Percentiles rank a stretch among this genome's conserved stretches.
Conservation (phyloP, 2,329 filamentous ascomycete species). For the Hypocrella siamensis region DNA sequence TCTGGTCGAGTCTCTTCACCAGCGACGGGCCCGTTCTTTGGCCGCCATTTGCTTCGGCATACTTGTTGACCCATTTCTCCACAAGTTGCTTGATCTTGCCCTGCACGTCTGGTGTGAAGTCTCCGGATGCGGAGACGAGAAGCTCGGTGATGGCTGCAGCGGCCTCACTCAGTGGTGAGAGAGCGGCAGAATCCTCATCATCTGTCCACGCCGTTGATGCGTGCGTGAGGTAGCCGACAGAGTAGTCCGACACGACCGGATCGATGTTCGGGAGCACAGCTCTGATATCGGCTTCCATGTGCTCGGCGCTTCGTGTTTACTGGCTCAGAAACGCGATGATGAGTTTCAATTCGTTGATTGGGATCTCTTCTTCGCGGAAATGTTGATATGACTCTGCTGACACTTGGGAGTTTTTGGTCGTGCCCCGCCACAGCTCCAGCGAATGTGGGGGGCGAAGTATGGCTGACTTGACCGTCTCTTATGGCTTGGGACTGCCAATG, state of each 20-base stretch:
- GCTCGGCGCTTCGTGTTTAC: too few relatives aligned
- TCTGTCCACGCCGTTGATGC: conserved; percentile 77
- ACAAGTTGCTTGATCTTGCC: conserved; percentile 70
- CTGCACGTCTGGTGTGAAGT: conserved; percentile 56
- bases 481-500: too few relatives aligned
- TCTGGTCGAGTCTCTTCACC: conserved; percentile 79
- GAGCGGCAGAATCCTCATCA: conserved; percentile 47
- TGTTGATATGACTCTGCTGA: too few relatives aligned
- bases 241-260: conserved; percentile 79
- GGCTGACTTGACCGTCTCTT: too few relatives aligned
- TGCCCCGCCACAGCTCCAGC: too few relatives aligned
- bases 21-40: conserved; percentile 58
- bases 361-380: too few relatives aligned
- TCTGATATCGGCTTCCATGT: conserved; percentile 88
- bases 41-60: conserved; percentile 58
- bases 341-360: too few relatives aligned
- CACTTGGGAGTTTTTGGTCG: too few relatives aligned
- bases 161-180: conserved; percentile 70
- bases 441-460: too few relatives aligned
- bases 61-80: conserved; percentile 73
- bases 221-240: conserved; percentile 85
- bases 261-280: conserved; percentile 75
- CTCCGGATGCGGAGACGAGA: conserved; percentile 82
- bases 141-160: conserved; percentile 74
- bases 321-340: background rate